phyloP scores from a whole-genome alignment of 176 grass and related monocot species.

The Bonia amplexicaulis region DNA sequence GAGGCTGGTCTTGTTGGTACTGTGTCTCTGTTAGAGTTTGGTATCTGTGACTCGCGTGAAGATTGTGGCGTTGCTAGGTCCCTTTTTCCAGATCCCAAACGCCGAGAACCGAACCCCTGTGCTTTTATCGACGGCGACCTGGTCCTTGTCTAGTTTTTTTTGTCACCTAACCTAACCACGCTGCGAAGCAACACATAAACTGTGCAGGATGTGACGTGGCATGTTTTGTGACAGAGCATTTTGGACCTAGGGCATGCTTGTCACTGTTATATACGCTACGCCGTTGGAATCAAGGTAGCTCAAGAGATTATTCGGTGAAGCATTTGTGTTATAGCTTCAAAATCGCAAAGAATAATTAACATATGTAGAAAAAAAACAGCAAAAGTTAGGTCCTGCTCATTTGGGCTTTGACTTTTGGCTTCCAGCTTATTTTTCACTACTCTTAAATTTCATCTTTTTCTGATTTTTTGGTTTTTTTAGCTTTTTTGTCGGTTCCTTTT shows the following conservation, averaged over 20 bases:
- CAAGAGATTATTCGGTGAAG: not conserved
- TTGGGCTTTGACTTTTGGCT: too few relatives aligned
- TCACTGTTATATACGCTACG: not conserved
- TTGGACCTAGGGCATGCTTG: not conserved
- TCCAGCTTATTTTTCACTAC: too few relatives aligned
- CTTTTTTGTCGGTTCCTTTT: too few relatives aligned
- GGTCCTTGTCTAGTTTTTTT: not conserved
- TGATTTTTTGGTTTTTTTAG: too few relatives aligned
- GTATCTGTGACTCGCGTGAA: constrained; percentile 31
- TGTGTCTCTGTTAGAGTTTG: constrained; percentile 38
- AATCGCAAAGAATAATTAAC: too few relatives aligned
- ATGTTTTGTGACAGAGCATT: not conserved
- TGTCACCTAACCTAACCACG: constrained; percentile 17
- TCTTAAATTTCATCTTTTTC: too few relatives aligned
- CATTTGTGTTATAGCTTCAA: too few relatives aligned
- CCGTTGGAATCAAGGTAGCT: not conserved
- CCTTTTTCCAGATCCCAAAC: not conserved
- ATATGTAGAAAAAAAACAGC: too few relatives aligned
- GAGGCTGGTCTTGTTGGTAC: constrained; percentile 19
- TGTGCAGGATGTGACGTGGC: not conserved
- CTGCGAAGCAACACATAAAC: constrained; percentile 16
- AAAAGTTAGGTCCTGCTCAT: too few relatives aligned
- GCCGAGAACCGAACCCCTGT: not conserved
- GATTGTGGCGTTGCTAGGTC: constrained; percentile 38
- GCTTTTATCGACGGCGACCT: not conserved